Evolutionary conservation across 148 eudicot genomes (phyloP).

Genomic region (Linanthus parryae): DNA sequence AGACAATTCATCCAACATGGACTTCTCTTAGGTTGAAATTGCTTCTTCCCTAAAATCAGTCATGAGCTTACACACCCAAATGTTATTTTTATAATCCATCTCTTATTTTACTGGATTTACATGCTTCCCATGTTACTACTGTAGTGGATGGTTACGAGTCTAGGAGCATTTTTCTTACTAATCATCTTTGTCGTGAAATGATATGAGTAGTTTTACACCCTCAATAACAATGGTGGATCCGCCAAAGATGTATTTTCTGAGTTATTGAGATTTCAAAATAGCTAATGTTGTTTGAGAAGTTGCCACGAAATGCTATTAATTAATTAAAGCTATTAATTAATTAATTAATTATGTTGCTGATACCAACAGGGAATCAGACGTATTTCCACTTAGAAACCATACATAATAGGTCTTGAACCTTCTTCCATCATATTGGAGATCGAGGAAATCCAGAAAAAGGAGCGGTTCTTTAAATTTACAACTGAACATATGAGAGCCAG

Average conservation of each 20-base stretch:
- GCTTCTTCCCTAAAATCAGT: conserved; percentile 13
- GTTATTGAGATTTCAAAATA: neutral
- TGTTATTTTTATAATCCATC: neutral
- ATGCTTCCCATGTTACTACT: neutral
- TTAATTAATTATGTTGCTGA: no score
- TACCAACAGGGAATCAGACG: conserved; percentile 36
- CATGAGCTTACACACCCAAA: neutral
- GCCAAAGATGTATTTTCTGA: no score
- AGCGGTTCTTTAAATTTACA: no score
- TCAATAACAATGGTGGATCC: no score
- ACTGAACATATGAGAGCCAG: no score
- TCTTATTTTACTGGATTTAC: neutral
- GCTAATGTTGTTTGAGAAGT: no score
- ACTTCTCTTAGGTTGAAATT: conserved; percentile 76
- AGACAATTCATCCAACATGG: conserved; percentile 39
- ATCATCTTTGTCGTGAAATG: no score
- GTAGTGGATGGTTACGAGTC: no score
- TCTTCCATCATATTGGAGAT: conserved; percentile 79
- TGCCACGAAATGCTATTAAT: no score
- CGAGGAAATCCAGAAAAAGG: conserved; percentile 45
- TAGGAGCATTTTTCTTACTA: no score
- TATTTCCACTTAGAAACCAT: conserved; percentile 56
- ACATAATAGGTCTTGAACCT: conserved; percentile 63
- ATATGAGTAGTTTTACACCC: neutral
- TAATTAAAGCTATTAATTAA: no score